Evolutionary conservation across 345 rosid genomes (phyloP).

Genomic region (Toxicodendron radicans): DNA sequence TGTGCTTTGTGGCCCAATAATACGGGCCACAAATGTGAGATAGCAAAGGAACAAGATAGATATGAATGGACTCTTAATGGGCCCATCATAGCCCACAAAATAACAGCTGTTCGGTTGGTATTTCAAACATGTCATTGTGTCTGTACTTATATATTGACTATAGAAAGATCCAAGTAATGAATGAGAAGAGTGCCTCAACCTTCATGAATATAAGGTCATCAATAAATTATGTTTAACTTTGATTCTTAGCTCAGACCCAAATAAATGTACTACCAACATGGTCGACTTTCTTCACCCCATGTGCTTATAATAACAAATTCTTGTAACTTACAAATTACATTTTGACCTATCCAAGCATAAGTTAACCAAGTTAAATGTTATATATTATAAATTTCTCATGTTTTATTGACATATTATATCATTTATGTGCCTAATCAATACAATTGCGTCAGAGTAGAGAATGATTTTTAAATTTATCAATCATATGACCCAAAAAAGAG

Average conservation of each 20-base stretch:
- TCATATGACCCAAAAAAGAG: too few relatives aligned
- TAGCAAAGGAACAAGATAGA: not conserved
- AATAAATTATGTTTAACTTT: not conserved
- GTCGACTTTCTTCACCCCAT: not conserved
- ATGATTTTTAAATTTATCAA: too few relatives aligned
- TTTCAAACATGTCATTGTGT: not conserved
- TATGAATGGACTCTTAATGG: not conserved
- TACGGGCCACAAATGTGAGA: not conserved
- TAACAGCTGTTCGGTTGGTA: not conserved
- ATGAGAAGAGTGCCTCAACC: not conserved
- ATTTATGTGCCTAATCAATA: too few relatives aligned
- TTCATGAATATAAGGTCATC: not conserved
- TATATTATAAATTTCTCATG: too few relatives aligned
- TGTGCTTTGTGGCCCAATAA: not conserved
- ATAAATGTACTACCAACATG: not conserved
- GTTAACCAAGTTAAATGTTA: too few relatives aligned
- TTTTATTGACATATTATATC: too few relatives aligned
- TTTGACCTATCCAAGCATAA: not conserved
- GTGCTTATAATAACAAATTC: not conserved
- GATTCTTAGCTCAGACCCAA: not conserved
- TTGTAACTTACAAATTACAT: not conserved
- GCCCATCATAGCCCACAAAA: not conserved
- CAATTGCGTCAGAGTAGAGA: too few relatives aligned
- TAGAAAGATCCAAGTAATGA: not conserved
- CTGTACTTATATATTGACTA: not conserved